These are phyloP conservation scores for Beauveria rudraprayagi DNA, from an alignment of 2,329 filamentous ascomycete species.

Conservation along the genomic window DNA sequence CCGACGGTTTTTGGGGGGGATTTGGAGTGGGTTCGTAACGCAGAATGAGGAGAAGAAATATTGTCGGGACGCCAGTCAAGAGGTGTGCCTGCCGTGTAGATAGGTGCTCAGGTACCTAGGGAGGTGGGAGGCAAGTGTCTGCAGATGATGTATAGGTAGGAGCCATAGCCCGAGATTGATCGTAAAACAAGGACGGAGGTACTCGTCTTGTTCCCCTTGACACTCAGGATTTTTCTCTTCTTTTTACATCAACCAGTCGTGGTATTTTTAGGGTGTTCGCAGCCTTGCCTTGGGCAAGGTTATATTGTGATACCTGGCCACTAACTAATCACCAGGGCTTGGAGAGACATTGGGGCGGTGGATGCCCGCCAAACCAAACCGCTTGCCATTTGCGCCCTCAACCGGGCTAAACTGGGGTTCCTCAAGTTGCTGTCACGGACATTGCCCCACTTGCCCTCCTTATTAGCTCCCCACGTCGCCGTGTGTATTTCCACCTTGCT, in stretches of 20 bases:
- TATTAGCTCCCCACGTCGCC: background rate
- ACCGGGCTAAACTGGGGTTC: background rate
- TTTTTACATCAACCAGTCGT: too few species aligned
- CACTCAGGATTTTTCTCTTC: too few species aligned
- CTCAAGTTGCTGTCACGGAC: background rate
- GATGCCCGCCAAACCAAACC: background rate
- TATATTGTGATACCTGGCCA: too few species aligned
- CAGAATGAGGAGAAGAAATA: too few species aligned
- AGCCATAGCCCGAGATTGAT: background rate
- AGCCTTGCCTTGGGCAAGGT: too few species aligned
- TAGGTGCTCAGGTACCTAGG: background rate
- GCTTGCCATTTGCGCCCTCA: background rate
- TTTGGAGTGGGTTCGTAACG: too few species aligned
- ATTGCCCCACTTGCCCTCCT: background rate
- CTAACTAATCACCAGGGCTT: background rate
- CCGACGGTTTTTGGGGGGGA: too few species aligned
- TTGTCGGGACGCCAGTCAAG: background rate
- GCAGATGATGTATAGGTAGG: background rate
- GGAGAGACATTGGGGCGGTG: background rate
- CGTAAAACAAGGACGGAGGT: too few species aligned
- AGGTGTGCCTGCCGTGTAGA: background rate
- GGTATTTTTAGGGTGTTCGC: too few species aligned
- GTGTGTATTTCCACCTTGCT: background rate
- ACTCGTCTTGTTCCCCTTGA: too few species aligned
- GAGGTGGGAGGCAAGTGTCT: too few species aligned